Conservation (phyloP, 1,284 basidiomycete genomes). For the Ustilago cynodontis region DNA sequence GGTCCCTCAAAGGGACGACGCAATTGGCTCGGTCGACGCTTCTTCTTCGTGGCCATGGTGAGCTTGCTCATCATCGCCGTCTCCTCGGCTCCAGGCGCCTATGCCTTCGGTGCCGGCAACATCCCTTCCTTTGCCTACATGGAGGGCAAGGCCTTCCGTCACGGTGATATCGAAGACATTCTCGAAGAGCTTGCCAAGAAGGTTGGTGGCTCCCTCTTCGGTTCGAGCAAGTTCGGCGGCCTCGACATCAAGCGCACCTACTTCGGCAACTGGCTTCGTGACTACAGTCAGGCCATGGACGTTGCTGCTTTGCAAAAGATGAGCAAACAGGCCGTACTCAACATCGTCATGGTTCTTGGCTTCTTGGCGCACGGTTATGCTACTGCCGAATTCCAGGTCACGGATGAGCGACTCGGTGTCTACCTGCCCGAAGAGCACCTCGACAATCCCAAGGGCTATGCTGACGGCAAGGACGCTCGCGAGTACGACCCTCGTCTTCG, state of each 20-base stretch:
- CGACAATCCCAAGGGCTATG: constrained; percentile 69
- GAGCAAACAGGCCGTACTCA: constrained; percentile 80
- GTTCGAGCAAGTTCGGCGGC: constrained; percentile 62
- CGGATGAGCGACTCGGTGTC: constrained; percentile 83
- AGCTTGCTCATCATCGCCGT: constrained; percentile 43
- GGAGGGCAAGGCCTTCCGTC: constrained; percentile 64
- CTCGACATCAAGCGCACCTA: constrained; percentile 68
- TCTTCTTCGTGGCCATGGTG: constrained; percentile 47
- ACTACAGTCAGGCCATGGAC: constrained; percentile 69
- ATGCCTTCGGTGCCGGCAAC: constrained; percentile 65
- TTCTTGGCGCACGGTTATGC: constrained; percentile 73
- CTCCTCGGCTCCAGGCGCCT: constrained; percentile 41
- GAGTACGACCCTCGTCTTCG: constrained; percentile 82
- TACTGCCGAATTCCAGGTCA: constrained; percentile 85
- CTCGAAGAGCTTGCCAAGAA: constrained; percentile 61
- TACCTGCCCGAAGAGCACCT: constrained; percentile 92
- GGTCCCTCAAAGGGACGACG: constrained; percentile 20
- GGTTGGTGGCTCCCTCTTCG: constrained; percentile 53
- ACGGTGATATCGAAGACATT: constrained; percentile 64
- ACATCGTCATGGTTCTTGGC: constrained; percentile 79
- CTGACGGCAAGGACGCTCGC: constrained; percentile 84
- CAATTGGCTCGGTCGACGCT: constrained; percentile 35
- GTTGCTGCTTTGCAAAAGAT: constrained; percentile 76
- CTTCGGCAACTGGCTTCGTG: constrained; percentile 65
- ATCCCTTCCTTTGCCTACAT: constrained; percentile 59